Base-by-base conservation (phyloP, 768 basidiomycete species). In the Dacryopinax spathularia region DNA sequence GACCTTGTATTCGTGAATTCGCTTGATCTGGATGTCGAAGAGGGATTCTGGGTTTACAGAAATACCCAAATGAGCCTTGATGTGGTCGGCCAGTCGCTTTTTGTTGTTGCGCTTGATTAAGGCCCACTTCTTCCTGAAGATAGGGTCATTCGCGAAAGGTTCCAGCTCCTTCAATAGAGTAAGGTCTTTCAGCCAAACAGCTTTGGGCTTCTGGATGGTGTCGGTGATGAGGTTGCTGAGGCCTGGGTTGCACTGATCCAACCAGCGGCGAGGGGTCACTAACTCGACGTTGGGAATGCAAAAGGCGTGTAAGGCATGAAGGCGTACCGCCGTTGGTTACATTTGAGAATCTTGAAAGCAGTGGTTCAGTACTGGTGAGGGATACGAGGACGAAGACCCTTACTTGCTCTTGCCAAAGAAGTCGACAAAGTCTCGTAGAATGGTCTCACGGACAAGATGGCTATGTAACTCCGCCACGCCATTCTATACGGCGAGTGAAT, bases 401-500 rank as follows among this genome's bases (percentile, higher is more conserved):
- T 27, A 68, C 66, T 75, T 93, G 85, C 87, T 87, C 65, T 83
- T 72, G 1, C 95, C 95, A 70, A 85, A 88, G 73, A 88, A 90
- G 33, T 96, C 92, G 56, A 96, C 94, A 71, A 95, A 95, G 76
- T 96, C 93, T 22, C 62, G 60, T 39, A 68, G 15, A 68, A 91
- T 89, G 6, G 87, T 91, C 22, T 85, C 85, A 73, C 79, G 81
- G 61, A 98, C 88, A 43, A 98, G 82, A 62, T 91, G 87, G 65
- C 86, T 89, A 78, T 98, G 96, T 67, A 86, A 84, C 77, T 93
- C 95, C 10, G 96, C 95, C 15, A 98, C 96, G 70, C 96, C 95
- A 69, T 99, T 99, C 84, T 84, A 64, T 60, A 66, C 27, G 44
- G 13, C 31, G n/a, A 62, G 25, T 25, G 27, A 71, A 67, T 62